Base-by-base conservation (phyloP, 495 filamentous ascomycete species). In the Bombardia bombarda region DNA sequence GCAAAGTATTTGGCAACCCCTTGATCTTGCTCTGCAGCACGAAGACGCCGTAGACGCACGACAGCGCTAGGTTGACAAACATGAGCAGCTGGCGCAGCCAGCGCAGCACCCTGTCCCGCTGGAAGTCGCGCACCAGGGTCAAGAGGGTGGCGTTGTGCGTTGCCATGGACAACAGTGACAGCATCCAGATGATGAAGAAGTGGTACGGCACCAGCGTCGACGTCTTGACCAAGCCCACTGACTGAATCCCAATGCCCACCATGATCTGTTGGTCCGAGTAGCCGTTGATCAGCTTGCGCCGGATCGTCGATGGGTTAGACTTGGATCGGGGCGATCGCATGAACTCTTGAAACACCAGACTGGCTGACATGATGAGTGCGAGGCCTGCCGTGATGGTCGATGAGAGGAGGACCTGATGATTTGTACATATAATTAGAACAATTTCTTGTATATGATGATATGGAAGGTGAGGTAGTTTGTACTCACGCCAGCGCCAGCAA, bases 111-210 rank as follows among this genome's bases (percentile, higher is more conserved):
- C 74, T 75, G 54, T 80, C 77, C 32, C 77, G 57, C 49, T 70
- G 73, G 63, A 78, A 79, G 50, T 80, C 77, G 40, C 70, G 66
- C 1, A 77, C 71, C 28, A 80, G 63, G 1, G 72, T 70, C 7
- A 80, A 58, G 3, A 80, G 63, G 0, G 73, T 72, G 16, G 71
- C 67, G 38, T 76, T 70, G 55, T 79, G 74, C 9, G 75, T 74
- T 13, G 73, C 70, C 52, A 74, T 80, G 9, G 74, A 74, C 13
- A 80, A 61, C 18, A 77, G 46, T 0, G 71, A 72, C 3, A 80
- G 63, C 65, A 78, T 75, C 75, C 77, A 80, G 40, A 80, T 65
- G 38, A 79, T 62, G 60, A 80, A 79, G 61, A 79, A 78, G 56
- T 80, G 77, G 60, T 80, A 80, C 0, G 73, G 66, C 8, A 73